phyloP scores from a whole-genome alignment of 2,329 filamentous ascomycete genomes.

The Talaromyces sp. region DNA sequence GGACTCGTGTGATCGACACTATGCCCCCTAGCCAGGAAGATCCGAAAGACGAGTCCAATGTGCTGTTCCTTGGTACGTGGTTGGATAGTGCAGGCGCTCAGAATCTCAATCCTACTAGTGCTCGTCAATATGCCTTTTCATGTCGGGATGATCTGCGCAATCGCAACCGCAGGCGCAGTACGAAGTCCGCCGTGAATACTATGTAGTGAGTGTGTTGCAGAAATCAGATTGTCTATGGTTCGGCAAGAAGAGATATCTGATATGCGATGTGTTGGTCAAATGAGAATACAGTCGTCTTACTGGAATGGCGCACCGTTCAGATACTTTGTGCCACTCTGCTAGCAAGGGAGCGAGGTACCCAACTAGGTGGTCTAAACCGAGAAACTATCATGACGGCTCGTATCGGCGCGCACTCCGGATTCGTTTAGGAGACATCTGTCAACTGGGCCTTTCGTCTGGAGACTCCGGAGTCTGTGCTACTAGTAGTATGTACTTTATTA shows the following conservation, averaged over 20 bases:
- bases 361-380: not conserved
- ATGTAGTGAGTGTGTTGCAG: not conserved
- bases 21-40: not conserved
- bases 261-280: not conserved
- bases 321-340: not conserved
- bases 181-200: not conserved
- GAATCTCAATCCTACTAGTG: not conserved
- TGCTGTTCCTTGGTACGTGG: not conserved
- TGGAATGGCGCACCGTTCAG: not conserved
- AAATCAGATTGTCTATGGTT: not conserved
- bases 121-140: not conserved
- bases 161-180: not conserved
- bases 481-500: not conserved
- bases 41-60: not conserved
- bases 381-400: not conserved
- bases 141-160: not conserved
- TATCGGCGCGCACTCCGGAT: not conserved
- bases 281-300: not conserved
- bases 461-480: not conserved
- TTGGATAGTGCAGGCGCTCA: not conserved
- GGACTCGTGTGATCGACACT: not conserved
- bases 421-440: not conserved
- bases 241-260: not conserved
- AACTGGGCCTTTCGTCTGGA: not conserved
- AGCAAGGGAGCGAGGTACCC: not conserved